phyloP scores from a whole-genome alignment of 345 rosid genomes.

The Clausena lansium region DNA sequence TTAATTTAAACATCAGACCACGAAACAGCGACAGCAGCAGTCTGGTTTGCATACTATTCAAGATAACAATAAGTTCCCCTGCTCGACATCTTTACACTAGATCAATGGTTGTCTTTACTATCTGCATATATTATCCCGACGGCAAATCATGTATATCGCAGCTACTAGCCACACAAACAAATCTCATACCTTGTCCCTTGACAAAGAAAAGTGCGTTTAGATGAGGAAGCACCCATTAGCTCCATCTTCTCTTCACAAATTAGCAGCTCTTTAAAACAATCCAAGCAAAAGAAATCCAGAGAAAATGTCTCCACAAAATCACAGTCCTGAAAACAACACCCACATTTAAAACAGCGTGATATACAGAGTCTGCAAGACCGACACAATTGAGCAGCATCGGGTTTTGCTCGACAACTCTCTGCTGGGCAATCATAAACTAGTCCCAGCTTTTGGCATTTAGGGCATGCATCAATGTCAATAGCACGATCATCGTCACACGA shows the following conservation, averaged over 20 bases:
- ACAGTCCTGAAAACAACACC: slow-evolving; percentile 73
- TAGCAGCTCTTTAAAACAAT: slow-evolving; percentile 44
- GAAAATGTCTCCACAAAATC: slow-evolving; percentile 88
- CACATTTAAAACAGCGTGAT: slow-evolving; percentile 75
- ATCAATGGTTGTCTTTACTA: neutral
- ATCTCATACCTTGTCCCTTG: slow-evolving; percentile 22
- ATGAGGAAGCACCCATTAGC: slow-evolving; percentile 18
- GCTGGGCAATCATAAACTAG: slow-evolving; percentile 91
- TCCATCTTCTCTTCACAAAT: slow-evolving; percentile 29
- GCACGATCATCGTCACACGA: slow-evolving; percentile 70
- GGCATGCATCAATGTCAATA: slow-evolving; percentile 86
- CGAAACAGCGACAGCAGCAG: neutral
- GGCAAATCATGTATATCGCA: neutral
- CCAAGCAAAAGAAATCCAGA: slow-evolving; percentile 67
- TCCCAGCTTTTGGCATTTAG: slow-evolving; percentile 67
- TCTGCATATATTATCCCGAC: neutral
- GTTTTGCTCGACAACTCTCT: slow-evolving; percentile 60
- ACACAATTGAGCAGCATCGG: slow-evolving; percentile 41
- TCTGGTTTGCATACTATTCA: neutral
- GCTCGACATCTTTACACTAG: neutral
- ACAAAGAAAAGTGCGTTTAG: slow-evolving; percentile 13
- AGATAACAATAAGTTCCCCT: neutral
- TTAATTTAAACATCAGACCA: slow-evolving; percentile 14
- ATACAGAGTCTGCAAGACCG: slow-evolving; percentile 88
- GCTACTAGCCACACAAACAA: slow-evolving; percentile 24